Percentiles rank a stretch among this genome's conserved stretches.
phyloP scores from a whole-genome alignment of 495 filamentous ascomycete genomes.

The Barbatosphaeria neglecta region DNA sequence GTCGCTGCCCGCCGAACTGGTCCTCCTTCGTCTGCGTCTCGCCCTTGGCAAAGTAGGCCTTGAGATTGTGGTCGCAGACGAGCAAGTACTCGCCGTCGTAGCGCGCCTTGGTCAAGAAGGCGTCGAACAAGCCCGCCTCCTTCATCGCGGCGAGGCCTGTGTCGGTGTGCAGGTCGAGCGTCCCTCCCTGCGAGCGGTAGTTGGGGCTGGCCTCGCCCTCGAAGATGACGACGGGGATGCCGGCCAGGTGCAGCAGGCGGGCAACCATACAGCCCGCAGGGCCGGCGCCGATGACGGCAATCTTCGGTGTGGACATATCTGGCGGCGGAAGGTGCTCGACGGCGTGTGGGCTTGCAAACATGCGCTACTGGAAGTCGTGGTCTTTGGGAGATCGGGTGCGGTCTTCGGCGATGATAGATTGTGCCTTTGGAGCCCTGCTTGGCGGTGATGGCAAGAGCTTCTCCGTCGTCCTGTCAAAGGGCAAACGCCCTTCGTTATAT shows the following conservation, averaged over 20 bases:
- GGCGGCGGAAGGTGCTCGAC: background rate
- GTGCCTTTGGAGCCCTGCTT: background rate
- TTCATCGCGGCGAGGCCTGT: slow-evolving; percentile 41
- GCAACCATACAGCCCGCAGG: slow-evolving; percentile 45
- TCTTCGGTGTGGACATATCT: slow-evolving; percentile 16
- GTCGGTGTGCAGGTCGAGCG: slow-evolving; percentile 40
- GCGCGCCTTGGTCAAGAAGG: slow-evolving; percentile 31
- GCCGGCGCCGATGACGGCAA: slow-evolving; percentile 49
- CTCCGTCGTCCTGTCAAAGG: too few species aligned
- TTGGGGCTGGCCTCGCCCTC: slow-evolving; percentile 33
- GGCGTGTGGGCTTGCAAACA: background rate
- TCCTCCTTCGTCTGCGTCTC: slow-evolving; percentile 4
- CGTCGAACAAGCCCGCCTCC: slow-evolving; percentile 34
- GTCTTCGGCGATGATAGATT: background rate
- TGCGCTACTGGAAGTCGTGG: background rate
- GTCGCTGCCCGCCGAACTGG: slow-evolving; percentile 16
- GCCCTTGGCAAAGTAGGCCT: slow-evolving; percentile 5
- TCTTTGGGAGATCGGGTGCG: background rate
- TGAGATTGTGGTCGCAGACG: slow-evolving; percentile 23
- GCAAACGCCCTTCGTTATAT: too few species aligned
- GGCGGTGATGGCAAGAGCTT: background rate
- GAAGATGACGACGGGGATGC: slow-evolving; percentile 33
- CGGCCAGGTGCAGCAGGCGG: slow-evolving; percentile 33
- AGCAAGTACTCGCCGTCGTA: slow-evolving; percentile 37
- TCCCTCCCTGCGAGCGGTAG: slow-evolving; percentile 37